phyloP scores from a whole-genome alignment of 257 asterid genomes.

The Rauvolfia tetraphylla region DNA sequence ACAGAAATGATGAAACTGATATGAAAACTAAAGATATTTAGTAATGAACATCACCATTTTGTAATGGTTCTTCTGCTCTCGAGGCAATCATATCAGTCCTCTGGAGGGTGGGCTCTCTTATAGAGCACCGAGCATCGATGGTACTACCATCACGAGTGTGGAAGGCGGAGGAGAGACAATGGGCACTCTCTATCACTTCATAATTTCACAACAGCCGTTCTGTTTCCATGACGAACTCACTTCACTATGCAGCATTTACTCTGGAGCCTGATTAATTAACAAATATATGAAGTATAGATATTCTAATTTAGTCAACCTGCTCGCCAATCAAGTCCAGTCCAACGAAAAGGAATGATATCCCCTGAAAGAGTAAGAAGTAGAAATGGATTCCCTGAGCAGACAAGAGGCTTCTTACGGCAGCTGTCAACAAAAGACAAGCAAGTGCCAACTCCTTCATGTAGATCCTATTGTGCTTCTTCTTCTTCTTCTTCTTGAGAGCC shows the following conservation, averaged over 20 bases:
- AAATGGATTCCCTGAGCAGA: constrained; percentile 98
- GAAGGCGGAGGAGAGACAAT: background rate
- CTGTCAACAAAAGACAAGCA: constrained; percentile 78
- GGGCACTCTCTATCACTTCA: background rate
- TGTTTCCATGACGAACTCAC: constrained; percentile 9
- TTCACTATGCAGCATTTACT: constrained; percentile 4
- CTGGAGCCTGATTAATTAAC: constrained; percentile 8
- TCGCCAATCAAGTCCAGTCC: constrained; percentile 93
- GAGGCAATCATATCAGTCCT: background rate
- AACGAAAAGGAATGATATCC: constrained; percentile 80
- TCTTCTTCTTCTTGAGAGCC: constrained; percentile 43
- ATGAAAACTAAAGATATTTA: constrained; percentile 10
- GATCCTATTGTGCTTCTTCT: constrained; percentile 76
- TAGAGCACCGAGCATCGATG: background rate
- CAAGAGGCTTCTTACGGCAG: constrained; percentile 66
- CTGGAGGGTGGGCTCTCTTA: background rate
- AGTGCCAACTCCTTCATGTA: constrained; percentile 73
- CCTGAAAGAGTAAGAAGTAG: constrained; percentile 88
- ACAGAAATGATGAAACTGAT: constrained; percentile 11
- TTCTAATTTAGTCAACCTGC: constrained; percentile 43
- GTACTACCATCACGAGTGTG: background rate
- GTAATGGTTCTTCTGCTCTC: constrained; percentile 10
- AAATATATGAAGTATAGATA: background rate
- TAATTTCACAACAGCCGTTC: background rate
- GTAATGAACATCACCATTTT: constrained; percentile 32